Base-by-base conservation (phyloP, 2,329 filamentous ascomycete species). In the Beauveria scarabaeidicola region DNA sequence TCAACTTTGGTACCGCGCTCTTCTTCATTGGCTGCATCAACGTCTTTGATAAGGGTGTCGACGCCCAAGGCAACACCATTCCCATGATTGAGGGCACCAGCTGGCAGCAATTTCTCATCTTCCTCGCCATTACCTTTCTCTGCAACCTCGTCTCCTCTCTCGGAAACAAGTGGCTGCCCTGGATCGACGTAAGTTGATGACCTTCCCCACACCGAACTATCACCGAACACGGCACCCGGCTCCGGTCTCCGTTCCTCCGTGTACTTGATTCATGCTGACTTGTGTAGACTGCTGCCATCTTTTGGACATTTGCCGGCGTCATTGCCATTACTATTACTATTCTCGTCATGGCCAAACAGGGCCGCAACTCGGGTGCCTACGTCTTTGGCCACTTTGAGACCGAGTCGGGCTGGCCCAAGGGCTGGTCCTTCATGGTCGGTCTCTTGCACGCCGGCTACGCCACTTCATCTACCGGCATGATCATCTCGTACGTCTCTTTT, bases 401-500 rank as follows among this genome's bases (percentile, higher is more conserved):
- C 27, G 80, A 79, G 61, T 89, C 87, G 4, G 87, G 87, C 61
- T 91, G 88, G 87, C 75, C 78, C 4, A 75, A 80, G 46, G 87
- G 87, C 67, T 90, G 87, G 87, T 86, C 86, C 4, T 90, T 89
- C 74, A 85, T 82, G 69, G 84, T 90, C 61, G 87, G 87, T 68
- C 78, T 90, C 29, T 76, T 90, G 21, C 87, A 89, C 66, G 87
- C 85, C 53, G 87, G 84, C 63, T 90, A 90, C 67, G 86, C 85
- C 50, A 89, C 87, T 15, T 90, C 87, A 4, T 88, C 86, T 17
- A 90, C 87, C 0, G 88, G 88, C 73, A 91, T 91, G 88, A 87
- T 91, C 61, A 87, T 90, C 69, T 88, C 84, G 84, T 87, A 74
- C 78, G 83, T 78, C 52, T 52, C 32, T 36, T 36, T 36, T 5